Conservation (phyloP, 2,329 filamentous ascomycete genomes). For the Aureobasidium sp. region DNA sequence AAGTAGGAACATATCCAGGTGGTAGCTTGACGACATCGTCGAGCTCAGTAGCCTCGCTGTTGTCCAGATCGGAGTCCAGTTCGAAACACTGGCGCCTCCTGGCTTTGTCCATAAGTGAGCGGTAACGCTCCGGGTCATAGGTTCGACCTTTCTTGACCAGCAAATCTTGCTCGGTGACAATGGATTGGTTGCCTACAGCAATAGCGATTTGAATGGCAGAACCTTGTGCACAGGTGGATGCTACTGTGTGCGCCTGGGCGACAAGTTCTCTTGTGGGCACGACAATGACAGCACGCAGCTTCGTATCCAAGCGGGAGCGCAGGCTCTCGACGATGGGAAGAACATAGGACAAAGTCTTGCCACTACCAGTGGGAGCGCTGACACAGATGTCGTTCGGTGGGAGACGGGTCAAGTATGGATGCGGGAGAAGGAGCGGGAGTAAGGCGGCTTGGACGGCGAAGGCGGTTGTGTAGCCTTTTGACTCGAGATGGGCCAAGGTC, state of each 20-base stretch:
- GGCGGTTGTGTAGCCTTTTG: slow-evolving; percentile 63
- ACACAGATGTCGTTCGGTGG: slow-evolving; percentile 75
- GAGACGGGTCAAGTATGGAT: slow-evolving; percentile 48
- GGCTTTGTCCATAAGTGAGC: slow-evolving; percentile 38
- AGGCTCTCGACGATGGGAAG: slow-evolving; percentile 77
- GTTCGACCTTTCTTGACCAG: slow-evolving; percentile 51
- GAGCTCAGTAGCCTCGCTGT: slow-evolving; percentile 24
- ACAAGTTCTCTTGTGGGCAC: slow-evolving; percentile 89
- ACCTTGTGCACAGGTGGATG: slow-evolving; percentile 64
- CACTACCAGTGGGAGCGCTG: slow-evolving; percentile 88
- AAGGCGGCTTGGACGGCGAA: slow-evolving; percentile 75
- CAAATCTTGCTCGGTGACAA: slow-evolving; percentile 57
- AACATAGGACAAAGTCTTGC: slow-evolving; percentile 88
- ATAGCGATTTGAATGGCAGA: slow-evolving; percentile 73
- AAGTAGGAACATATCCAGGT: slow-evolving; percentile 57
- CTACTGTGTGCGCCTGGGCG: slow-evolving; percentile 72
- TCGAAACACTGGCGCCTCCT: slow-evolving; percentile 24
- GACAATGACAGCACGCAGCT: slow-evolving; percentile 70
- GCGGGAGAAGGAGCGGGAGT: slow-evolving; percentile 66
- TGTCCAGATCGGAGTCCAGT: slow-evolving; percentile 32
- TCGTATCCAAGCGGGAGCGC: slow-evolving; percentile 13
- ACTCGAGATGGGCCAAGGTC: slow-evolving; percentile 54
- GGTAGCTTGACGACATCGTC: slow-evolving; percentile 38
- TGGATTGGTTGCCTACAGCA: slow-evolving; percentile 71
- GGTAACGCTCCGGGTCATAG: slow-evolving; percentile 60